These are phyloP conservation scores for Xylariaceae sp. DNA, from an alignment of 2,329 filamentous ascomycete genomes.

Conservation along the genomic window DNA sequence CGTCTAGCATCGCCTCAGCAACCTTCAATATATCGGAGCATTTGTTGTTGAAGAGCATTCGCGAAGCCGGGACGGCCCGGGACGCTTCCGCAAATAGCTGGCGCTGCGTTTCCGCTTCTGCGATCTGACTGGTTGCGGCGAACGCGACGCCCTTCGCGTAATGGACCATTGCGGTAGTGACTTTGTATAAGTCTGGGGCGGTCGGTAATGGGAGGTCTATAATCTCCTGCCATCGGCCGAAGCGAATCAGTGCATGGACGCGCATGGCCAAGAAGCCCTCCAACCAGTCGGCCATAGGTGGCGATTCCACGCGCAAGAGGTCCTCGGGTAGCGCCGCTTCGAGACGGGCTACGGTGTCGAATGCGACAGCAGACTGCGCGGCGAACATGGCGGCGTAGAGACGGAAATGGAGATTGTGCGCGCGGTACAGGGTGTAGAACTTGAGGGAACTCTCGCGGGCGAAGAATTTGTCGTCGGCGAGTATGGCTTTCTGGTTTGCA, in stretches of 20 bases:
- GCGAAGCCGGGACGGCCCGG: constrained; percentile 48
- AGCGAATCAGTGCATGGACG: constrained; percentile 65
- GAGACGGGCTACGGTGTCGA: constrained; percentile 55
- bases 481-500: constrained; percentile 62
- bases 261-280: constrained; percentile 65
- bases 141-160: constrained; percentile 65
- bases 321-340: constrained; percentile 59
- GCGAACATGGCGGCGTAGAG: constrained; percentile 77
- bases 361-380: constrained; percentile 56
- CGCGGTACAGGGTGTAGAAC: constrained; percentile 73
- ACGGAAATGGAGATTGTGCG: constrained; percentile 69
- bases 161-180: constrained; percentile 61
- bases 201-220: constrained; percentile 50
- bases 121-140: constrained; percentile 52
- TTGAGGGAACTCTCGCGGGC: constrained; percentile 54
- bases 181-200: constrained; percentile 59
- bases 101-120: constrained; percentile 50
- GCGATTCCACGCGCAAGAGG: constrained; percentile 57
- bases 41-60: constrained; percentile 65
- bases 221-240: constrained; percentile 66
- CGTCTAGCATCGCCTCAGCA: constrained; percentile 62
- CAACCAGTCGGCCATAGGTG: constrained; percentile 75
- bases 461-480: constrained; percentile 63
- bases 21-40: constrained; percentile 59
- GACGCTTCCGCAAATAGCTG: constrained; percentile 47